These are phyloP conservation scores for Xylaria sp. DNA, from an alignment of 2,329 filamentous ascomycete genomes.

Conservation along the genomic window DNA sequence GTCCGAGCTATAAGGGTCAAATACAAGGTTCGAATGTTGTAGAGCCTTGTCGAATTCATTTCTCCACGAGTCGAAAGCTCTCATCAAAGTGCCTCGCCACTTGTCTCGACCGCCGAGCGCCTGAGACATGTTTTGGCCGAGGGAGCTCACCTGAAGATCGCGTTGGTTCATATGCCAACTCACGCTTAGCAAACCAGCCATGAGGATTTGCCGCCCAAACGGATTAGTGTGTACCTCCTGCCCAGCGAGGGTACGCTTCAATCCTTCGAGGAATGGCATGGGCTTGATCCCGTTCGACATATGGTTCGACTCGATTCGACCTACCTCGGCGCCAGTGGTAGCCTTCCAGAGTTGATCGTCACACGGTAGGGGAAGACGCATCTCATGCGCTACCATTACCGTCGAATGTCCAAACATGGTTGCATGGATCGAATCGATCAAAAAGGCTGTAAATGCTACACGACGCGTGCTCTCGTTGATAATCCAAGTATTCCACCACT, in stretches of 20 bases:
- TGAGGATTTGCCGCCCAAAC: constrained; percentile 90
- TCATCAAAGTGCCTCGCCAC: constrained; percentile 84
- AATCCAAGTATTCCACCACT: constrained; percentile 97
- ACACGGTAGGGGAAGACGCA: constrained; percentile 88
- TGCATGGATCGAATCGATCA: constrained; percentile 93
- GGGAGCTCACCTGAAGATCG: constrained; percentile 87
- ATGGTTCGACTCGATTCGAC: constrained; percentile 79
- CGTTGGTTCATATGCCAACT: constrained; percentile 98
- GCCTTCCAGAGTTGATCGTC: constrained; percentile 94
- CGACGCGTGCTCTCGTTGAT: constrained; percentile 89
- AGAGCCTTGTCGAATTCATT: constrained; percentile 86
- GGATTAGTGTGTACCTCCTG: constrained; percentile 88
- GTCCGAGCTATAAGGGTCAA: constrained; percentile 61
- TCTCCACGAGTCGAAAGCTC: constrained; percentile 94
- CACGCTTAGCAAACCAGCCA: constrained; percentile 91
- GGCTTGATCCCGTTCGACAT: constrained; percentile 82
- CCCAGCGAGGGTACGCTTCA: constrained; percentile 88
- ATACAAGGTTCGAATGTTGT: constrained; percentile 59
- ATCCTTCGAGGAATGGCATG: constrained; percentile 85
- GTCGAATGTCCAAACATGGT: constrained; percentile 98
- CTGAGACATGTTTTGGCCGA: constrained; percentile 73
- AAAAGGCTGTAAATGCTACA: constrained; percentile 90
- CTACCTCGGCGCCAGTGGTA: constrained; percentile 84
- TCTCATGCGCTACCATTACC: constrained; percentile 96
- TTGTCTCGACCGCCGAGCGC: constrained; percentile 87